Evolutionary conservation across 768 basidiomycete species (phyloP).

Genomic region (Crucibulum laeve): DNA sequence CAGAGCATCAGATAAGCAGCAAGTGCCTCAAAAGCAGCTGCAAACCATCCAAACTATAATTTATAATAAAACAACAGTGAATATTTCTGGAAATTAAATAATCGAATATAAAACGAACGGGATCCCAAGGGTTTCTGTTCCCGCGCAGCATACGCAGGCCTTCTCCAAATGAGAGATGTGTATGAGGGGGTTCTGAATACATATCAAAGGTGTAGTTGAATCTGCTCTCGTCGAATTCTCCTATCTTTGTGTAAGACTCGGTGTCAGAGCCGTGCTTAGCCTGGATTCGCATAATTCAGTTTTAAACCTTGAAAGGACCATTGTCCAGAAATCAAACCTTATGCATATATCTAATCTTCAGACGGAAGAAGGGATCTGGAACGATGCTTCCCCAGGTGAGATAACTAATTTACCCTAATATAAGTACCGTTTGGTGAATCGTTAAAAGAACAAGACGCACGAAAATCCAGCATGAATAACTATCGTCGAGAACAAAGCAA

Average conservation of each 20-base stretch:
- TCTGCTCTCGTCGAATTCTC: constrained; percentile 33
- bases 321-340: constrained; percentile 18
- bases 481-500: constrained; percentile 29
- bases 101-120: constrained; percentile 15
- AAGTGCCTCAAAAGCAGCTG: constrained; percentile 39
- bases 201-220: constrained; percentile 36
- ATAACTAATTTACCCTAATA: constrained; percentile 21
- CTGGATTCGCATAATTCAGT: constrained; percentile 12
- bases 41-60: constrained; percentile 36
- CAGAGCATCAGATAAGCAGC: constrained; percentile 33
- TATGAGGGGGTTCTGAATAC: constrained; percentile 35
- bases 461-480: constrained; percentile 37
- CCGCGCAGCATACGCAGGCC: constrained; percentile 34
- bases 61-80: not conserved
- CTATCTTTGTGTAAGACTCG: constrained; percentile 28
- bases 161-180: constrained; percentile 31
- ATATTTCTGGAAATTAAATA: not conserved
- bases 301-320: not conserved
- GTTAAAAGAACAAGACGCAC: constrained; percentile 18
- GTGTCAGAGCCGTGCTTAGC: constrained; percentile 41
- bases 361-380: constrained; percentile 40
- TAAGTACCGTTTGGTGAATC: not conserved
- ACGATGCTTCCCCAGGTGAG: constrained; percentile 27
- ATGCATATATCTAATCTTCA: constrained; percentile 35
- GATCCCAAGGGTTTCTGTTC: constrained; percentile 34